Evolutionary conservation across 164 flowering plant species (phyloP).

Genomic region (Vitis labrusca): DNA sequence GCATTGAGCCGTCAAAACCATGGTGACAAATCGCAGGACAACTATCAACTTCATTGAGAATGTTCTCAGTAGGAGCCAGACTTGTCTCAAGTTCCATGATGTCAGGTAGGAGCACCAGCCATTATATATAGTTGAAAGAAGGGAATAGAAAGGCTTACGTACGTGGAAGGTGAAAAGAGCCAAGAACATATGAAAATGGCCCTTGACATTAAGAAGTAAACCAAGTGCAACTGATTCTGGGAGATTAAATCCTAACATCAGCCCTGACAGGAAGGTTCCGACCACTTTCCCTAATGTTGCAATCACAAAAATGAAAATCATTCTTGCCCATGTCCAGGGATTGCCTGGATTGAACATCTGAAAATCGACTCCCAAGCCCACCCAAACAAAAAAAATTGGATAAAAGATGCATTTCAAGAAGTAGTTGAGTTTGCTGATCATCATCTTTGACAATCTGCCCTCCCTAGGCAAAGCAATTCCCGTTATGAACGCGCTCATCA

Average conservation of each 20-base stretch:
- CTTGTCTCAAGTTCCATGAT: no score
- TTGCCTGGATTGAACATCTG: conserved; percentile 5
- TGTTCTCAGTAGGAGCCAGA: no score
- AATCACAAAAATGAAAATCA: conserved; percentile 26
- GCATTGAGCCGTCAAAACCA: no score
- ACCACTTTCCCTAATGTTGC: conserved; percentile 42
- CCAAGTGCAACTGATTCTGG: conserved; percentile 49
- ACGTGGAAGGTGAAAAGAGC: conserved; percentile 37
- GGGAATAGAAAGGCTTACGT: conserved; percentile 30
- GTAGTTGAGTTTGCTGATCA: conserved; percentile 51
- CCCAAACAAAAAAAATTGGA: conserved; percentile 59
- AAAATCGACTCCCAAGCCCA: conserved; percentile 36
- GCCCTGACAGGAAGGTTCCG: conserved; percentile 41
- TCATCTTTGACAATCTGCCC: conserved; percentile 59
- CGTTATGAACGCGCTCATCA: conserved; percentile 54
- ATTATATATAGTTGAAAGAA: not conserved
- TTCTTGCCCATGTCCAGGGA: conserved; percentile 20
- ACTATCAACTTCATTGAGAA: no score
- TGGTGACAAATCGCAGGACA: no score
- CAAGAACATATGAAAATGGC: conserved; percentile 18
- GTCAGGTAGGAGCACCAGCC: no score
- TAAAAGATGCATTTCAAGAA: conserved; percentile 36
- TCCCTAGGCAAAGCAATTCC: conserved; percentile 57
- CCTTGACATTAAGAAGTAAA: conserved; percentile 56
- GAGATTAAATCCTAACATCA: conserved; percentile 44